Evolutionary conservation across 192 early-diverging fungal species (phyloP).

Genomic region (Coemansia aciculifera): DNA sequence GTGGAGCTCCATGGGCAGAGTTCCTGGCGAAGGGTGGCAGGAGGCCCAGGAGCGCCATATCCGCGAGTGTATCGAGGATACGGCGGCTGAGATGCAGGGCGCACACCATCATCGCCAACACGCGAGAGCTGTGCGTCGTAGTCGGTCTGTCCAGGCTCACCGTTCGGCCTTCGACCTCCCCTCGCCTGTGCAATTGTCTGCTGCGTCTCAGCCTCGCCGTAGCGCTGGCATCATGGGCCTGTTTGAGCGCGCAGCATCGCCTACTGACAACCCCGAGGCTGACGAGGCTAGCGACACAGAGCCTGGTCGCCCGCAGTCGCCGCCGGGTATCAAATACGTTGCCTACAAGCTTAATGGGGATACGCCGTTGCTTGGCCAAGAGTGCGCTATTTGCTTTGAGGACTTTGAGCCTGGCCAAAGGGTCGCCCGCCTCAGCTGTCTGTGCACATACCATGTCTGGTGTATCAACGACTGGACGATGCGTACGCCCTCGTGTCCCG

Average conservation of each 20-base stretch:
- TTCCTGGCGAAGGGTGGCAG: conserved; percentile 53
- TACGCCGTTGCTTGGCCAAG: conserved; percentile 67
- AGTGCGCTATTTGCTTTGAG: conserved; percentile 95
- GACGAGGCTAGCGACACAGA: not conserved
- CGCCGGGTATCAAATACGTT: conserved; percentile 43
- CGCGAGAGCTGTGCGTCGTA: conserved; percentile 7
- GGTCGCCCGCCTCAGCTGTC: conserved; percentile 81
- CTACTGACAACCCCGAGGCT: not conserved
- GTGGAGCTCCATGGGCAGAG: conserved; percentile 32
- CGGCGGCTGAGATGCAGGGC: conserved; percentile 48
- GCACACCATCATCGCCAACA: conserved; percentile 2
- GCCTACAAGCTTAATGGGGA: conserved; percentile 61
- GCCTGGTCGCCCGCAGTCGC: conserved; percentile 23
- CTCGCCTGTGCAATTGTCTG: not conserved
- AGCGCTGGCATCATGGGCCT: conserved; percentile 30
- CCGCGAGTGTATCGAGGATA: conserved; percentile 40
- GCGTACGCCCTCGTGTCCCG: conserved; percentile 74
- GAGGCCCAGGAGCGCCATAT: conserved; percentile 54
- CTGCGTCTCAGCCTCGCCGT: conserved; percentile 13
- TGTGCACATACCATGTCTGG: conserved; percentile 84
- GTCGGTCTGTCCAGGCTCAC: conserved; percentile 16
- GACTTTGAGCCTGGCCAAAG: conserved; percentile 81
- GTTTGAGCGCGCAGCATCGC: conserved; percentile 27
- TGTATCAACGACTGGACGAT: conserved; percentile 84
- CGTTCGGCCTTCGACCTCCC: not conserved